A percentile compares a stretch with the other conserved stretches of the same genome.
Conservation (phyloP, 352 stramenopile species). For the Phytophthora sp. region DNA sequence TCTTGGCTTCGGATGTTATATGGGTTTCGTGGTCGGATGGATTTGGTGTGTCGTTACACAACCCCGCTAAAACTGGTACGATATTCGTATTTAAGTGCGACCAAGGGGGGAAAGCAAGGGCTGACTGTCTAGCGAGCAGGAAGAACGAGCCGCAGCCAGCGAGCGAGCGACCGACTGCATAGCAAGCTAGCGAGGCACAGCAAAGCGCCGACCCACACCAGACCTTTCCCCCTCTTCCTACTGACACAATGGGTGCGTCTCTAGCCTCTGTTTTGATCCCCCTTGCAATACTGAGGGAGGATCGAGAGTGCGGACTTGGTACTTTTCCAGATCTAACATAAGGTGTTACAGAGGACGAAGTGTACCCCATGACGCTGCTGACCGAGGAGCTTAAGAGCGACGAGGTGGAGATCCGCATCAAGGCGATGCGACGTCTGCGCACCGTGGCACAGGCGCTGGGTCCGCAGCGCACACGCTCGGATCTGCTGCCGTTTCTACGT, state of each 20-base stretch:
- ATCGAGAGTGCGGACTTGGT: neutral
- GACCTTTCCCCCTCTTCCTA: constrained; percentile 5
- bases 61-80: constrained; percentile 7
- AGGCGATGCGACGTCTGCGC: constrained; percentile 93
- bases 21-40: neutral
- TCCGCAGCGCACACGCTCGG: constrained; percentile 73
- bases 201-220: constrained; percentile 17
- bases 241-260: constrained; percentile 30
- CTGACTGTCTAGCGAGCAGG: constrained; percentile 19
- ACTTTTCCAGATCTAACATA: constrained; percentile 17
- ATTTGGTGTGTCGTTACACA: neutral
- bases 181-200: constrained; percentile 18
- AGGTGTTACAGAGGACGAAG: constrained; percentile 68
- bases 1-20: constrained; percentile 5
- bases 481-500: constrained; percentile 91
- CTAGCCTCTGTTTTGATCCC: neutral
- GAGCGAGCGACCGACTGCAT: constrained; percentile 24
- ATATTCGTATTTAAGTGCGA: constrained; percentile 23
- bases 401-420: constrained; percentile 93
- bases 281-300: too few species aligned
- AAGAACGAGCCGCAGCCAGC: constrained; percentile 24
- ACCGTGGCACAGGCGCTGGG: constrained; percentile 93
- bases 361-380: constrained; percentile 91
- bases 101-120: neutral
- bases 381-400: constrained; percentile 92